Base-by-base conservation (phyloP, 1,284 basidiomycete species). In the Microstroma glucosiphilum region DNA sequence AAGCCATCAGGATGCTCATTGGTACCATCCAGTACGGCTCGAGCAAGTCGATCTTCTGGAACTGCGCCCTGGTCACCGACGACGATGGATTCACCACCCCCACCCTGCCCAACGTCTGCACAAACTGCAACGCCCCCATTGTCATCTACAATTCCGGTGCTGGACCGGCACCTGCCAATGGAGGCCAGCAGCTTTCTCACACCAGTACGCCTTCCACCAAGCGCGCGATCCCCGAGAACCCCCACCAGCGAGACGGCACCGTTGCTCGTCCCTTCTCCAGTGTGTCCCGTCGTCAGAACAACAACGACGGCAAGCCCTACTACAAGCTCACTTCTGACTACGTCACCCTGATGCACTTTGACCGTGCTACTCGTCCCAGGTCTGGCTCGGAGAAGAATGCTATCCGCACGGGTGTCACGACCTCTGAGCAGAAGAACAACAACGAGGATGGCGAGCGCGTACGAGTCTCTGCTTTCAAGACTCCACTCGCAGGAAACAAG, bases 71-170 rank as follows among this genome's bases (percentile, higher is more conserved):
- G 37, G 37, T 58, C n/a, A 64, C 66, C 49, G 65, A 68, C 43
- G 65, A 68, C 37, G 69, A 73, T 58, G 70, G 71, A 0, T 70
- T 70, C 40, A 73, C 71, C 0, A 64, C 48, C 8, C 71, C 71
- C 2, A 65, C 68, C 42, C 59, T 73, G 56, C 66, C 69, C 0
- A 48, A 63, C 1, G 69, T 69, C 12, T 73, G 71, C 40, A 3
- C 40, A 37, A 73, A 73, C 56, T 73, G 71, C 37, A 59, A 64
- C 19, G 66, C 70, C 15, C 69, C 71, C 3, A 62, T 73, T 7
- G 41, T 69, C 46, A n/a, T 73, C 60, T 23, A 17, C 41, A 15
- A 23, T 6, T 49, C 54, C 37, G 23, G 46, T 26, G 57, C 60
- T n/a, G 59, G 21, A 40, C 67, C 17, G 42, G 60, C 13, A 43